A percentile compares a stretch with the other conserved stretches of the same genome.
Conservation (phyloP, 345 rosid genomes). For the Trapa bicornis region DNA sequence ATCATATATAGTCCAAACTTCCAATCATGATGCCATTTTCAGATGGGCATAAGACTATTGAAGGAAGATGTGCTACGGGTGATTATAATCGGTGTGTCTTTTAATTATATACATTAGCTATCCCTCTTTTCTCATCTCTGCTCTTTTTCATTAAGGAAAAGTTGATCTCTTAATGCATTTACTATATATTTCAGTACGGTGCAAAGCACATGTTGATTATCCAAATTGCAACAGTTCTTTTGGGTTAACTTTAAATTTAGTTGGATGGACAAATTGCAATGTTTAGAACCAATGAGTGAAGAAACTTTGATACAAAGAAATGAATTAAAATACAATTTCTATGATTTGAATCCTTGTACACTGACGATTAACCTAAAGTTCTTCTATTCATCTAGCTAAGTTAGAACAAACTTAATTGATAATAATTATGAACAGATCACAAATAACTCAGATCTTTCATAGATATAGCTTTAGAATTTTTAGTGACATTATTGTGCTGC, state of each 20-base stretch:
- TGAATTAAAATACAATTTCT: neutral
- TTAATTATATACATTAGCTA: neutral
- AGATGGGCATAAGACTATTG: constrained; percentile 67
- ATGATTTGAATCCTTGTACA: neutral
- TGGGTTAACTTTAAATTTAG: no score
- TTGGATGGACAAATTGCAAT: no score
- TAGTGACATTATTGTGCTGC: neutral
- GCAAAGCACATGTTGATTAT: neutral
- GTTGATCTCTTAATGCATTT: neutral
- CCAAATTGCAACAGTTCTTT: neutral
- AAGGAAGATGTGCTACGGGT: constrained; percentile 77
- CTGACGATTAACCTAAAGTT: neutral
- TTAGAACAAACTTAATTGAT: neutral
- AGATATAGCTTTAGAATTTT: neutral
- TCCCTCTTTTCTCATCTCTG: neutral
- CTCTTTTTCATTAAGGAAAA: neutral
- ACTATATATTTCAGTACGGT: neutral
- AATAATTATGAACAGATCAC: neutral
- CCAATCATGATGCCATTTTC: constrained; percentile 6
- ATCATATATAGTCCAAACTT: neutral
- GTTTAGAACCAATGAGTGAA: neutral
- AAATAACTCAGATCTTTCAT: neutral
- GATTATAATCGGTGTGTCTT: constrained; percentile 38
- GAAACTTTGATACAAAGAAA: neutral
- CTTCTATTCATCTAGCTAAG: neutral